phyloP scores from a whole-genome alignment of 371 early-diverging fungal genomes.

The Mucor indicus region DNA sequence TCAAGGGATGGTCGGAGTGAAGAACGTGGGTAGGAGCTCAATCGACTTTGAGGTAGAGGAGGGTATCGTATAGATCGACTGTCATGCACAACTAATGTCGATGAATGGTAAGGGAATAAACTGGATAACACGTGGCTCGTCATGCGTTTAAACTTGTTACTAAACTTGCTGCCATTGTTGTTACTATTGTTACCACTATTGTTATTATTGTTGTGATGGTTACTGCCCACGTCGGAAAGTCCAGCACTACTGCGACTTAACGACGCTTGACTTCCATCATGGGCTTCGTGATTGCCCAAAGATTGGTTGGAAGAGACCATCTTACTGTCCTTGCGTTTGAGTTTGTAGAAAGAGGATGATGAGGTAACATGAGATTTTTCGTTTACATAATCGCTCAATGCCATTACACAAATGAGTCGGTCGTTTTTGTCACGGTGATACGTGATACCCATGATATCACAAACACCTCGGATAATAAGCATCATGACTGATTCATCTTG shows the following conservation, averaged over 20 bases:
- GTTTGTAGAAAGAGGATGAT: slow-evolving; percentile 9
- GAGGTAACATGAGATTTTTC: slow-evolving; percentile 15
- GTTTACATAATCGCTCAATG: slow-evolving; percentile 28
- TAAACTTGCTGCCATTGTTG: neutral
- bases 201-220: neutral
- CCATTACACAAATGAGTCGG: slow-evolving; percentile 36
- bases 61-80: slow-evolving; percentile 11
- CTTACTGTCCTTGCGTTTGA: slow-evolving; percentile 20
- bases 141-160: slow-evolving; percentile 22
- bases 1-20: no score
- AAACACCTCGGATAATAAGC: slow-evolving; percentile 31
- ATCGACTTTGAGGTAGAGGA: slow-evolving; percentile 12
- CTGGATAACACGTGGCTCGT: slow-evolving; percentile 23
- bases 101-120: slow-evolving; percentile 22
- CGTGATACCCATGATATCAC: slow-evolving; percentile 42
- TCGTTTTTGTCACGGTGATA: slow-evolving; percentile 31
- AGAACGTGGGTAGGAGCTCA: no score
- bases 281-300: neutral
- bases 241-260: slow-evolving; percentile 16
- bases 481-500: slow-evolving; percentile 39
- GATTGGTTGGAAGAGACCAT: slow-evolving; percentile 13
- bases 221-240: slow-evolving; percentile 12
- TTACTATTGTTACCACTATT: neutral
- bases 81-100: slow-evolving; percentile 14
- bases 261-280: slow-evolving; percentile 14